Evolutionary conservation across 768 basidiomycete genomes (phyloP), one percentile per base, ranked within the genome.

Genomic region (Amanita molliuscula): DNA sequence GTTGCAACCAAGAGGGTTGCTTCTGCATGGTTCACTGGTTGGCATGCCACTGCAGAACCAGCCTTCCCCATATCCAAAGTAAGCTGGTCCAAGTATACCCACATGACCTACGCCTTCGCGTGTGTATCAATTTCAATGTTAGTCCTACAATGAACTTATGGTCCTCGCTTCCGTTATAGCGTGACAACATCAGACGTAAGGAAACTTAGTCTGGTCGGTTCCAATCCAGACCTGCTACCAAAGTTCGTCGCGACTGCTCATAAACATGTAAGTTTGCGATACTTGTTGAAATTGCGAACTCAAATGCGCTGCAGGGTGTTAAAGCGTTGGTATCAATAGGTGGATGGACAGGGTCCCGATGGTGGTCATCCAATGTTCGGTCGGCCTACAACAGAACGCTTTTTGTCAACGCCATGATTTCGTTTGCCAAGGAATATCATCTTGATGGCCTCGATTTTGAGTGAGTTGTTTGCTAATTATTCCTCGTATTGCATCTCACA

Each of bases 31-130:
- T 86, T 76, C 56, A 78, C 84, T 26, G 78, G 80, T 37, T 88
- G 79, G 79, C 79, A 83, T 59, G 62, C 75, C 20, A 63, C 61
- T 4, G 55, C 63, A 29, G 8, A 16, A 10, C 48, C 48, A 26
- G 66, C 65, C 0, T 81, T 79, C 56, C 66, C 75, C 1, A 67
- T 82, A 25, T 65, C 70, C 23, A 67, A 75, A 35, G 70, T 89
- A 55, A 70, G 69, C 51, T 89, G 86, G 86, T 59, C 61, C 3
- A 76, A 75, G 64, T 88, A 88, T 64, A 86, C 77, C 1, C 71
- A 78, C 48, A 62, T 85, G 54, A 77, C 77, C 10, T 89, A 83
- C 62, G 74, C 86, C 3, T 86, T 87, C 54, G 84, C 81, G 82
- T 77, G 59, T 65, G 81, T 76, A 41, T 18, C n/a, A 10, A 20